Evolutionary conservation across 2,329 filamentous ascomycete species (phyloP).

Genomic region (Fusarium sp.): DNA sequence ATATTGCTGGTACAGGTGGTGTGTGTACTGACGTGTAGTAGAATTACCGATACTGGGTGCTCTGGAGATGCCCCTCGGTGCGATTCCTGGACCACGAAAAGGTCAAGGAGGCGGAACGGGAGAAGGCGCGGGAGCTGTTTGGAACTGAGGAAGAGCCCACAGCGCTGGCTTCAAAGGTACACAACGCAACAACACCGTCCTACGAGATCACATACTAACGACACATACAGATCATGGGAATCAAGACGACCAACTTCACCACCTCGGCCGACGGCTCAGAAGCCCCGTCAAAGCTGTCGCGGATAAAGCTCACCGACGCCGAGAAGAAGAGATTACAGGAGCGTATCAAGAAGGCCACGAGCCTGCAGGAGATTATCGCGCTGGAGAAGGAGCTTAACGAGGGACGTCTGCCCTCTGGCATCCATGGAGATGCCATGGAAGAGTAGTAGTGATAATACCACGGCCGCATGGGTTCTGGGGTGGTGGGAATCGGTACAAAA

Average conservation of each 20-base stretch:
- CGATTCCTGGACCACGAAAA: conserved; percentile 94
- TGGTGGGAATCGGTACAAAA: conserved; percentile 2
- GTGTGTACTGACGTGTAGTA: conserved; percentile 51
- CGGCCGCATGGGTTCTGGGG: background rate
- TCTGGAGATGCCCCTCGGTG: conserved; percentile 86
- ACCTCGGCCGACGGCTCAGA: conserved; percentile 56
- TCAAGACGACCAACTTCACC: conserved; percentile 82
- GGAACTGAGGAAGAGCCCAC: conserved; percentile 83
- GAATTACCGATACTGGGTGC: conserved; percentile 92
- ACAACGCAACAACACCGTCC: background rate
- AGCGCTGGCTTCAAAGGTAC: conserved; percentile 77
- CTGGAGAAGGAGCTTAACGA: conserved; percentile 94
- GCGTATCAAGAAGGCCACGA: conserved; percentile 88
- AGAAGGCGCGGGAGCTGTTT: conserved; percentile 82
- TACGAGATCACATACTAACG: conserved; percentile 14
- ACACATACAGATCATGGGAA: conserved; percentile 75
- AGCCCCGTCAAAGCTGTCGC: conserved; percentile 71
- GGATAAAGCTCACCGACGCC: conserved; percentile 86
- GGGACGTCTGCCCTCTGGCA: conserved; percentile 81
- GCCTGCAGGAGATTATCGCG: conserved; percentile 86
- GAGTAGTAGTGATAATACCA: conserved; percentile 54
- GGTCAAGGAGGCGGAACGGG: conserved; percentile 86
- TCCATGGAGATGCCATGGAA: conserved; percentile 69
- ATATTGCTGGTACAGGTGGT: background rate
- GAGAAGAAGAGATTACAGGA: conserved; percentile 89